These are phyloP conservation scores for Maudiozyma saulgeensis DNA, from an alignment of 805 yeast genomes.

Conservation along the genomic window DNA sequence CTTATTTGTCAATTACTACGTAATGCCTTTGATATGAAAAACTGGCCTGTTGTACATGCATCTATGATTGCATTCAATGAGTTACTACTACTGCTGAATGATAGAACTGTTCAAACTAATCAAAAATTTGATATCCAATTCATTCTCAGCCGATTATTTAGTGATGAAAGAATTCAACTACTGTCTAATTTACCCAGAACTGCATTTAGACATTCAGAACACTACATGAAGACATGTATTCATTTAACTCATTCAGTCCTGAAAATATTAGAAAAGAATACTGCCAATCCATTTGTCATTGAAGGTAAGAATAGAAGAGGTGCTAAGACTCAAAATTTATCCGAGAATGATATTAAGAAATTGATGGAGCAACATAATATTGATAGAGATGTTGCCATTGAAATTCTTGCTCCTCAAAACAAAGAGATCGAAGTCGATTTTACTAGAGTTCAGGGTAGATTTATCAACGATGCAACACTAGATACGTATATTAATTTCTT, in stretches of 20 bases:
- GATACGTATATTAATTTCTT: slow-evolving; percentile 57
- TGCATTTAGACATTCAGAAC: slow-evolving; percentile 54
- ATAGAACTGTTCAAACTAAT: slow-evolving; percentile 29
- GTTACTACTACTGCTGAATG: slow-evolving; percentile 38
- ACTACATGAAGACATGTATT: slow-evolving; percentile 49
- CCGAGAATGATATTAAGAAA: slow-evolving; percentile 28
- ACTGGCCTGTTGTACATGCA: slow-evolving; percentile 59
- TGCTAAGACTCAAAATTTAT: slow-evolving; percentile 14
- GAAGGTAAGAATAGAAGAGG: slow-evolving; percentile 35
- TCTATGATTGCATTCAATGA: slow-evolving; percentile 59
- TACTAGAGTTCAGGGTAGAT: slow-evolving; percentile 15
- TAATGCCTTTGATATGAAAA: slow-evolving; percentile 33
- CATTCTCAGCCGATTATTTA: slow-evolving; percentile 59
- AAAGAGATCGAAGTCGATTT: slow-evolving; percentile 15
- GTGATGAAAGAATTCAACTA: slow-evolving; percentile 47
- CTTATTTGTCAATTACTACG: slow-evolving; percentile 36
- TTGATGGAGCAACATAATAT: slow-evolving; percentile 29
- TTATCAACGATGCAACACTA: slow-evolving; percentile 43
- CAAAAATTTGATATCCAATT: slow-evolving; percentile 39
- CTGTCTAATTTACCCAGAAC: slow-evolving; percentile 52
- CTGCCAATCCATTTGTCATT: slow-evolving; percentile 42
- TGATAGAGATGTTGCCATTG: slow-evolving; percentile 28
- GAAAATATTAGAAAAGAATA: slow-evolving; percentile 52
- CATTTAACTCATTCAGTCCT: slow-evolving; percentile 57
- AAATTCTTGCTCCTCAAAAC: slow-evolving; percentile 12